A percentile compares a stretch with the other conserved stretches of the same genome.
These are phyloP conservation scores for Bondarzewia mesenterica DNA, from an alignment of 1,284 basidiomycete genomes.

Conservation along the genomic window DNA sequence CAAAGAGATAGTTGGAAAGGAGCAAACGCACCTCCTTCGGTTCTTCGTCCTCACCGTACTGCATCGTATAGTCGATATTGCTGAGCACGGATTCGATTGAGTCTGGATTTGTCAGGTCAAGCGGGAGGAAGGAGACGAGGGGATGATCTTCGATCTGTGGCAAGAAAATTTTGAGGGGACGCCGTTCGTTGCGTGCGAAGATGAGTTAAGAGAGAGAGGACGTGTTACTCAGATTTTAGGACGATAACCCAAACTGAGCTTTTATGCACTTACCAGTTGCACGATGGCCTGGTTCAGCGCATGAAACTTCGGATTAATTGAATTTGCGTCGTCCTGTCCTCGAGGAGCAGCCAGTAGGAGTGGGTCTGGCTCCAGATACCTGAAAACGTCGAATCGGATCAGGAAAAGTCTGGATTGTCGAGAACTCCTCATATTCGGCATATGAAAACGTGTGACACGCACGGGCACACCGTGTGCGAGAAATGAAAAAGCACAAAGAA, in stretches of 20 bases:
- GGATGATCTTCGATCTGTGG: slow-evolving; percentile 95
- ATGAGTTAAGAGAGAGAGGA: not conserved
- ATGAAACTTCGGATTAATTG: slow-evolving; percentile 84
- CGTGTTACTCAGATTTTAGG: too few species aligned
- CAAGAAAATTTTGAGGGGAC: slow-evolving; percentile 1
- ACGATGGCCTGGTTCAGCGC: slow-evolving; percentile 93
- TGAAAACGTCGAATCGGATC: too few species aligned
- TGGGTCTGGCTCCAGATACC: slow-evolving; percentile 97
- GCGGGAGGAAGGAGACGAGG: slow-evolving; percentile 92
- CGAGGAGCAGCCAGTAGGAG: slow-evolving; percentile 66
- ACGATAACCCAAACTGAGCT: too few species aligned
- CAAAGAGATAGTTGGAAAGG: too few species aligned
- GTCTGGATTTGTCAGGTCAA: slow-evolving; percentile 88
- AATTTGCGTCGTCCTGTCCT: slow-evolving; percentile 52
- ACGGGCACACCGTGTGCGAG: too few species aligned
- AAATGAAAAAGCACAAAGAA: too few species aligned
- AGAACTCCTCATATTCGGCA: too few species aligned
- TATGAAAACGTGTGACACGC: too few species aligned
- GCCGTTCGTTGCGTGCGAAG: too few species aligned
- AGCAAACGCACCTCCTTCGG: slow-evolving; percentile 66
- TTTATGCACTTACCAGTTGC: slow-evolving; percentile 75
- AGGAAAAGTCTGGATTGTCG: too few species aligned
- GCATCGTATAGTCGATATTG: slow-evolving; percentile 96
- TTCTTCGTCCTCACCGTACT: slow-evolving; percentile 92
- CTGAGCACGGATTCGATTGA: slow-evolving; percentile 87